Evolutionary conservation across 805 yeast genomes (phyloP).

Genomic region (Wickerhamiella australiensis): DNA sequence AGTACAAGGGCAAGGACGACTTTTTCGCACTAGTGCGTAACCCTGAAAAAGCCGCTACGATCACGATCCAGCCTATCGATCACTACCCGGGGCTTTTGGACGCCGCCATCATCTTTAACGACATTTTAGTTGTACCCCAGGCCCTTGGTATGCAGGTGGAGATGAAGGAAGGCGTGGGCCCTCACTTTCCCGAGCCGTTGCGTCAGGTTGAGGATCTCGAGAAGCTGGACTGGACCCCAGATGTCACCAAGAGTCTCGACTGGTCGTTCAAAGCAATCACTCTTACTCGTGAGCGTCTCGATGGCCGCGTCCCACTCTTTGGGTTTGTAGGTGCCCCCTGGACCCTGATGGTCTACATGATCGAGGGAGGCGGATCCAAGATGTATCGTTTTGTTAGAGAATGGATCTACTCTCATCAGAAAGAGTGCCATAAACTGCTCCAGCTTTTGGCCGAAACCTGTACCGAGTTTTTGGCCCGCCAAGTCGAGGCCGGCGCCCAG

Average conservation of each 20-base stretch:
- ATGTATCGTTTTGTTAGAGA: conserved; percentile 82
- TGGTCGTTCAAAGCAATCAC: conserved; percentile 96
- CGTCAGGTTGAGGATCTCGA: conserved; percentile 58
- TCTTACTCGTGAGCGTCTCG: conserved; percentile 69
- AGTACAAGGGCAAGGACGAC: conserved; percentile 72
- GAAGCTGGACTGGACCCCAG: conserved; percentile 40
- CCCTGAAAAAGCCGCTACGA: conserved; percentile 84
- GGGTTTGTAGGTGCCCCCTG: conserved; percentile 98
- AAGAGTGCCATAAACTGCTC: conserved; percentile 55
- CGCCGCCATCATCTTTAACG: conserved; percentile 94
- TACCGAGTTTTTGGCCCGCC: conserved; percentile 83
- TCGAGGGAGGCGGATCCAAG: conserved; percentile 93
- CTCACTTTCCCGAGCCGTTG: conserved; percentile 80
- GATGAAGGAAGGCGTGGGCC: conserved; percentile 92
- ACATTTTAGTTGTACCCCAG: conserved; percentile 91
- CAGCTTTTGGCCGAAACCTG: conserved; percentile 78
- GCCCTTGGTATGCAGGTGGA: conserved; percentile 94
- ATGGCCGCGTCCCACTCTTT: conserved; percentile 84
- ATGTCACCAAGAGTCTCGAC: conserved; percentile 62
- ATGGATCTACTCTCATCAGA: conserved; percentile 77
- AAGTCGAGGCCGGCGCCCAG: conserved; percentile 96
- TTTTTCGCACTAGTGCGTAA: conserved; percentile 93
- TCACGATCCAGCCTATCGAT: conserved; percentile 90
- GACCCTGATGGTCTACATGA: conserved; percentile 93
- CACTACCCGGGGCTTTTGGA: conserved; percentile 83